Percentiles rank a stretch among this genome's conserved stretches.
Evolutionary conservation across 371 early-diverging fungal genomes (phyloP).

Genomic region (Dichotomocladium elegans): DNA sequence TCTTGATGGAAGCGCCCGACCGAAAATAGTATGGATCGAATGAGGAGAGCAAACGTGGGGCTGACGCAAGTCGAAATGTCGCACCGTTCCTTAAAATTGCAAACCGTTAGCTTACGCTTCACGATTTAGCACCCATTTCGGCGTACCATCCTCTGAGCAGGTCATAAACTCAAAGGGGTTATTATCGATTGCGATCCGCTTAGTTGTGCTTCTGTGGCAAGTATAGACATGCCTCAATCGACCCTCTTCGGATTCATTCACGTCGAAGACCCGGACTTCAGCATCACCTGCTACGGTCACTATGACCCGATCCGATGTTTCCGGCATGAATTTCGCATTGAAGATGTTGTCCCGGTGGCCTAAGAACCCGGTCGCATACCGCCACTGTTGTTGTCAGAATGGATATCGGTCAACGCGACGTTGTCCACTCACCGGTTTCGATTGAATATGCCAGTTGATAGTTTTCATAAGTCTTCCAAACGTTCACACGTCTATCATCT

Average conservation of each 20-base stretch:
- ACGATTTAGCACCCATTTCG: too few relatives aligned
- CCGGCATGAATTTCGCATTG: slow-evolving; percentile 67
- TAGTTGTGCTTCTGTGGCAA: slow-evolving; percentile 56
- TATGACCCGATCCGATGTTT: slow-evolving; percentile 57
- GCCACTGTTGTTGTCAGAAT: background rate
- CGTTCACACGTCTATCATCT: slow-evolving; percentile 58
- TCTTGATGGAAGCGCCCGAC: slow-evolving; percentile 12
- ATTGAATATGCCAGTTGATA: slow-evolving; percentile 20
- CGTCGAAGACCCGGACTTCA: slow-evolving; percentile 63
- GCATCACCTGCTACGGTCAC: slow-evolving; percentile 70
- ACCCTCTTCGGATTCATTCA: slow-evolving; percentile 14
- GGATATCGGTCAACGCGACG: background rate
- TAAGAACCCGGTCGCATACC: too few relatives aligned
- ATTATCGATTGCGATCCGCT: slow-evolving; percentile 44
- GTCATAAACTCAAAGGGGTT: slow-evolving; percentile 53
- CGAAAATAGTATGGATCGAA: slow-evolving; percentile 19
- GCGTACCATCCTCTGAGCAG: slow-evolving; percentile 65
- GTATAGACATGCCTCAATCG: slow-evolving; percentile 30
- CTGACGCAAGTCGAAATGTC: slow-evolving; percentile 60
- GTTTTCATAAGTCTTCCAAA: slow-evolving; percentile 44
- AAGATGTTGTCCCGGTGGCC: slow-evolving; percentile 79
- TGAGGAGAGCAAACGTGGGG: slow-evolving; percentile 35
- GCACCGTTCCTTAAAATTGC: slow-evolving; percentile 46
- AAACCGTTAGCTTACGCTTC: too few relatives aligned
- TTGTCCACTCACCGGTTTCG: slow-evolving; percentile 12